Evolutionary conservation across 108 stramenopile species (phyloP), one percentile per base, ranked within the genome.

Genomic region (Poteriospumella lacustris): DNA sequence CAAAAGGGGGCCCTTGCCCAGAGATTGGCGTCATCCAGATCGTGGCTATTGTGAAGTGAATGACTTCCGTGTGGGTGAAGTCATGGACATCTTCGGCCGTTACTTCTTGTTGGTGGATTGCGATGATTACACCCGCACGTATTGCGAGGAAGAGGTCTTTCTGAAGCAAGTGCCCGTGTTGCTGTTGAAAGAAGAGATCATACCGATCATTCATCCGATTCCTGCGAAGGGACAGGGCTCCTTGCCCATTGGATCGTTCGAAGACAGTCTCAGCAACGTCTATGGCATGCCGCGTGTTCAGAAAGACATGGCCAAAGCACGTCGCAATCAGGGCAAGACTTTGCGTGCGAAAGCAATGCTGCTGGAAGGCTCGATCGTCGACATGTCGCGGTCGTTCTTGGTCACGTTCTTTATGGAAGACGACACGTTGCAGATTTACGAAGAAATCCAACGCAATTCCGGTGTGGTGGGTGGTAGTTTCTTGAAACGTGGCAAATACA

Each of bases 21-120:
- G 24, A 9, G 36, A 73, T 42, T 73, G 70, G 70, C 70, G 47
- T 52, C 31, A 73, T n/a, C n/a, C n/a, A n/a, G n/a, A n/a, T n/a
- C n/a, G n/a, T n/a, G n/a, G n/a, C n/a, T 73, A 42, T 56, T 73
- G 36, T 56, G 47, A 56, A 12, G n/a, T 33, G 5, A 31, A 9
- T 34, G 70, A 73, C 41, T 73, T 73, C 70, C 36, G 36, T 12
- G 26, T n/a, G 9, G 70, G 70, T 39, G 70, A 3, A 12, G 70
- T 73, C 5, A 34, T 73, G 12, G 70, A 73, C 36, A 33, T 73
- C n/a, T 73, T 33, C 31, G 70, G 70, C 40, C 70, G 70, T 38
- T 52, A 73, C 28, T 56, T 73, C 31, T 38, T 73, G 5, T 3
- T 73, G 15, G 44, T 73, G 12, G 41, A 56, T 52, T 73, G 70